A percentile compares a stretch with the other conserved stretches of the same genome.
Evolutionary conservation across 2,329 filamentous ascomycete species (phyloP).

Genomic region (Bisporella sp.): DNA sequence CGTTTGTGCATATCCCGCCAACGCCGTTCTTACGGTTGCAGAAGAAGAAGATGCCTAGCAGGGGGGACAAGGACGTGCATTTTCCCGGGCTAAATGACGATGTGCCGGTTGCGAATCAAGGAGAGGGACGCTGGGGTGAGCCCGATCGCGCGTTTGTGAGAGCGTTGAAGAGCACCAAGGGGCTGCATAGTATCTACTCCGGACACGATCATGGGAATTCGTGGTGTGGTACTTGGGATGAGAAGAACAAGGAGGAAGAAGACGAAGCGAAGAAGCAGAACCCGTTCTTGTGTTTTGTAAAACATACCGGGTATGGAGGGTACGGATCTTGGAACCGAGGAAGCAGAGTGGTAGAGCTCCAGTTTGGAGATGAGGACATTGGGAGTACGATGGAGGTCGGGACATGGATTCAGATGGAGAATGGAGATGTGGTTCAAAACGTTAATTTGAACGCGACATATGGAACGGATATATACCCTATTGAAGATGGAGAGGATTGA

Average conservation of each 20-base stretch:
- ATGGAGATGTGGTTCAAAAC: slow-evolving; percentile 41
- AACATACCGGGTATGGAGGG: slow-evolving; percentile 64
- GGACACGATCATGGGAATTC: slow-evolving; percentile 61
- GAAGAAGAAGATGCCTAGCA: slow-evolving; percentile 12
- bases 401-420: slow-evolving; percentile 56
- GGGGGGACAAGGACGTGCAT: slow-evolving; percentile 24
- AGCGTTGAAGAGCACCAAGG: slow-evolving; percentile 45
- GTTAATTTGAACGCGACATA: slow-evolving; percentile 54
- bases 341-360: slow-evolving; percentile 39
- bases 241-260: not conserved
- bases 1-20: slow-evolving; percentile 48
- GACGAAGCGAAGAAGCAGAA: slow-evolving; percentile 26
- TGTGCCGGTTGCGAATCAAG: slow-evolving; percentile 24
- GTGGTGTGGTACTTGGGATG: slow-evolving; percentile 48
- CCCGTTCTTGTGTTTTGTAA: slow-evolving; percentile 50
- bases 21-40: slow-evolving; percentile 36
- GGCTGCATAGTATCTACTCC: slow-evolving; percentile 51
- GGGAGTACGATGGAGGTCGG: slow-evolving; percentile 36
- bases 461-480: slow-evolving; percentile 47
- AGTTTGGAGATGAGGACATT: slow-evolving; percentile 32
- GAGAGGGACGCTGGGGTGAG: slow-evolving; percentile 10
- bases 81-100: slow-evolving; percentile 42
- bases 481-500: not conserved
- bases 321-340: slow-evolving; percentile 58
- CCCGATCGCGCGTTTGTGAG: slow-evolving; percentile 58